Conservation (phyloP, 768 basidiomycete species). For the Myochromella boudieri region DNA sequence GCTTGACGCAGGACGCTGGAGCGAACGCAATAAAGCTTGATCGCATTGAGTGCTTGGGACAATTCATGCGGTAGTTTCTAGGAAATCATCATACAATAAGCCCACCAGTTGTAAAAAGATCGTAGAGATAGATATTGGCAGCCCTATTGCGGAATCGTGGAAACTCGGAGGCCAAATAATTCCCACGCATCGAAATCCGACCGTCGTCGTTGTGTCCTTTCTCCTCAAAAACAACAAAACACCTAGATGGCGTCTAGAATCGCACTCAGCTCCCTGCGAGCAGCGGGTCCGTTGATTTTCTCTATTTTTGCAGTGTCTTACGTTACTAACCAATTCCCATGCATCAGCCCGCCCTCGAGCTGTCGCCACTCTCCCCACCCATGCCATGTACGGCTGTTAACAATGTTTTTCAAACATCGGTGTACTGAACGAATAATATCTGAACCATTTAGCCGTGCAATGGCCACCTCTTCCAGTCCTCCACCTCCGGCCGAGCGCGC, state of each 20-base stretch:
- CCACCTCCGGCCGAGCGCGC: conserved; percentile 86
- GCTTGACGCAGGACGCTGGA: too few relatives aligned
- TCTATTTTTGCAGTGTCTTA: too few relatives aligned
- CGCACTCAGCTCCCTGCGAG: conserved; percentile 62
- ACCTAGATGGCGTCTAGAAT: conserved; percentile 68
- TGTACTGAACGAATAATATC: conserved; percentile 11
- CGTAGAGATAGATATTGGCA: too few relatives aligned
- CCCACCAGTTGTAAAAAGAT: too few relatives aligned
- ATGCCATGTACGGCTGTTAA: conserved; percentile 38
- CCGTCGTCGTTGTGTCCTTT: conserved; percentile 24
- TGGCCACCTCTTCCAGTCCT: conserved; percentile 59
- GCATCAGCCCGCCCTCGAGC: conserved; percentile 54
- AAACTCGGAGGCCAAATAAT: too few relatives aligned
- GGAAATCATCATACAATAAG: too few relatives aligned
- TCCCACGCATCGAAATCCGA: too few relatives aligned
- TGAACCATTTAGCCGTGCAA: conserved; percentile 51
- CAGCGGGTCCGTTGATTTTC: conserved; percentile 45
- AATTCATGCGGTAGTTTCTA: too few relatives aligned
- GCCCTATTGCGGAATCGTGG: too few relatives aligned
- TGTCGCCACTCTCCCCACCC: conserved; percentile 45
- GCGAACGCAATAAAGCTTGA: too few relatives aligned
- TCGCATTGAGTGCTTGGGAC: too few relatives aligned
- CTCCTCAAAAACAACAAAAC: conserved; percentile 25
- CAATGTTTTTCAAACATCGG: conserved; percentile 7
- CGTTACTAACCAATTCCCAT: not conserved